phyloP scores from a whole-genome alignment of 2,329 filamentous ascomycete genomes.

The Penicillium janthinellum region DNA sequence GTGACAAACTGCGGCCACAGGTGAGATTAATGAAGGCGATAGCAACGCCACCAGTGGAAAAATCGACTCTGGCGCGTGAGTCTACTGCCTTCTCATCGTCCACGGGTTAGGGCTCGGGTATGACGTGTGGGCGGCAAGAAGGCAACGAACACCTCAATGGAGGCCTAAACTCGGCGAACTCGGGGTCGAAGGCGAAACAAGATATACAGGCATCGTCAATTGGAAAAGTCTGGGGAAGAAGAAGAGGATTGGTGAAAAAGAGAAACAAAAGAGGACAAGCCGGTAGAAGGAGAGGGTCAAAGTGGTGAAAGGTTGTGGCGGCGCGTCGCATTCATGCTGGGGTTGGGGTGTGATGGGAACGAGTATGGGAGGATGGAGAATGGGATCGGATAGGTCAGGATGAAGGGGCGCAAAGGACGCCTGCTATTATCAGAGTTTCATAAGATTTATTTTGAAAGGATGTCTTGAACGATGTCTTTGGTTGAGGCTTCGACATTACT shows the following conservation, averaged over 20 bases:
- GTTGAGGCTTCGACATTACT: too few species aligned
- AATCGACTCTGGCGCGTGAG: constrained; percentile 1
- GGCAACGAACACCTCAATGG: constrained; percentile 1
- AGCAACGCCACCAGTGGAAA: constrained; percentile 21
- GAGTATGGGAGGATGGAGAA: neutral
- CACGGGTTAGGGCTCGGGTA: constrained; percentile 19
- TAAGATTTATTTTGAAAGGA: neutral
- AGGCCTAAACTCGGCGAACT: neutral
- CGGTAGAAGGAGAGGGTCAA: constrained; percentile 2
- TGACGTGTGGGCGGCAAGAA: constrained; percentile 20
- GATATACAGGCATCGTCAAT: neutral
- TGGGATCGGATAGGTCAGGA: neutral
- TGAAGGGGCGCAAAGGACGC: neutral
- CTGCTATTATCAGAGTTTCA: neutral
- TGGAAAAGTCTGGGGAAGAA: neutral
- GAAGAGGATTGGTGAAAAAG: neutral
- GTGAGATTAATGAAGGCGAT: constrained; percentile 10
- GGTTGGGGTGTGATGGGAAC: neutral
- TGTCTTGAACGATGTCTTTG: too few species aligned
- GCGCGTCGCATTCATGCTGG: constrained; percentile 1
- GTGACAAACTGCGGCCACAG: neutral
- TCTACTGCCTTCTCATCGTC: constrained; percentile 7
- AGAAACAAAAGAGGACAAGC: neutral
- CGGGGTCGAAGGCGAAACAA: neutral
- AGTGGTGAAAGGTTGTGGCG: neutral